Evolutionary conservation across 2,329 filamentous ascomycete genomes (phyloP).

Genomic region (Fusarium illudens): DNA sequence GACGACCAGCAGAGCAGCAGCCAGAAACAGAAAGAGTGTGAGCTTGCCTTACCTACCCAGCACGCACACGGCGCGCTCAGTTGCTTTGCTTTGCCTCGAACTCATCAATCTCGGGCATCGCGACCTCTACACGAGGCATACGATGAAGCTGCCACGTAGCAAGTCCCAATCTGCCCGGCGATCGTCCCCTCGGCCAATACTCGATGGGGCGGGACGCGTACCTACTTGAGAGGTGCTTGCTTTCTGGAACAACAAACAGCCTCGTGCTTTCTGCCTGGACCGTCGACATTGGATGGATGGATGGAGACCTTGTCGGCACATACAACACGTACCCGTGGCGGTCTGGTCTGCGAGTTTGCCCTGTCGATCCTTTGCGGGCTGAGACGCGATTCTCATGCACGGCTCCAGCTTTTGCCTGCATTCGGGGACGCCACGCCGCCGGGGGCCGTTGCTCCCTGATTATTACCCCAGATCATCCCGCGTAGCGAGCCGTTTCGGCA

Average conservation of each 20-base stretch:
- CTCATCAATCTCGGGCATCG: background rate
- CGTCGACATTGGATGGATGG: background rate
- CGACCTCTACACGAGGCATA: background rate
- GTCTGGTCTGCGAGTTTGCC: background rate
- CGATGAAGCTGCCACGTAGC: slow-evolving; percentile 10
- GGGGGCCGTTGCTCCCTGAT: background rate
- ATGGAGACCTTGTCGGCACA: background rate
- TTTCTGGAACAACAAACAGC: background rate
- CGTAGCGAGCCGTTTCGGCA: background rate
- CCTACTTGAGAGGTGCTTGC: background rate
- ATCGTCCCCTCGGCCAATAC: background rate
- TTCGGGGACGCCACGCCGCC: background rate
- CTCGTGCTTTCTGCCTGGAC: background rate
- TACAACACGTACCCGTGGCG: slow-evolving; percentile 2
- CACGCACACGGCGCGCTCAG: background rate
- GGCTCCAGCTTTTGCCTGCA: background rate
- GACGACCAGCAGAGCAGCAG: background rate
- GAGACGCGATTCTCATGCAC: background rate
- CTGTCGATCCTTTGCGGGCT: slow-evolving; percentile 8
- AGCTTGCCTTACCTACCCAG: background rate
- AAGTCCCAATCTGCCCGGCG: background rate
- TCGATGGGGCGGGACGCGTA: slow-evolving; percentile 1
- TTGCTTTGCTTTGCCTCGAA: background rate
- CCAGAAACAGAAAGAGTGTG: background rate
- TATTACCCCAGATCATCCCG: background rate